Base-by-base conservation (phyloP, 2,329 filamentous ascomycete genomes). In the Calonectria pauciramosa region DNA sequence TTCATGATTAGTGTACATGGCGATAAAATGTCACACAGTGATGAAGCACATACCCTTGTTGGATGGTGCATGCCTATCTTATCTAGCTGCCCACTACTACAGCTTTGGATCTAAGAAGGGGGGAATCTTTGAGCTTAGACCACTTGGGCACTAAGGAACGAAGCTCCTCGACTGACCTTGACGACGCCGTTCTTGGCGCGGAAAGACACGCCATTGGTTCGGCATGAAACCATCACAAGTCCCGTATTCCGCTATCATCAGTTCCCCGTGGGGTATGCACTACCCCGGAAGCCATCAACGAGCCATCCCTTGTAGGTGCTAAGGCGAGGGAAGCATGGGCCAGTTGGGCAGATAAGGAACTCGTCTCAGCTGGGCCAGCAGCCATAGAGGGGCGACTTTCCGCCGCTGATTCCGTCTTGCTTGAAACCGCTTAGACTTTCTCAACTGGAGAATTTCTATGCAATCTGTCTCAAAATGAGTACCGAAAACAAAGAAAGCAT, bases 261-360 rank as follows among this genome's bases (percentile, higher is more conserved):
- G 41, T 65, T 69, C 52, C 67, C 67, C 67, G 59, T 44, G 67
- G 67, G 67, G 67, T 69, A 56, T 36, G 30, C 38, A 47, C 30
- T 20, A 59, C 67, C 52, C 52, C 67, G 38, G 38, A 69, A 47
- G 20, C 20, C 14, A 36, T 18, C 28, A 30, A 5, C 18, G 14
- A 32, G 38, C 8, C 8, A 49, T 47, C 13, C 34, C 28, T 36
- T 41, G 34, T 63, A 63, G 14, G 49, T 28, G 1, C 16, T 3
- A 30, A n/a, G 59, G 9, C 8, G 2, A 51, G 11, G 3, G 18
- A 23, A 26, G 41, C 18, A 49, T 23, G 26, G 7, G 23, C 3
- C 41, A 26, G 9, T 38, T 14, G 4, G 26, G 16, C 41, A 14
- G 49, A 56, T 52, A 20, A 8, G 11, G 18, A 23, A 9, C 5